Conservation (phyloP, 1,139 yeast genomes). For the Debaryomycetaceae sp. region DNA sequence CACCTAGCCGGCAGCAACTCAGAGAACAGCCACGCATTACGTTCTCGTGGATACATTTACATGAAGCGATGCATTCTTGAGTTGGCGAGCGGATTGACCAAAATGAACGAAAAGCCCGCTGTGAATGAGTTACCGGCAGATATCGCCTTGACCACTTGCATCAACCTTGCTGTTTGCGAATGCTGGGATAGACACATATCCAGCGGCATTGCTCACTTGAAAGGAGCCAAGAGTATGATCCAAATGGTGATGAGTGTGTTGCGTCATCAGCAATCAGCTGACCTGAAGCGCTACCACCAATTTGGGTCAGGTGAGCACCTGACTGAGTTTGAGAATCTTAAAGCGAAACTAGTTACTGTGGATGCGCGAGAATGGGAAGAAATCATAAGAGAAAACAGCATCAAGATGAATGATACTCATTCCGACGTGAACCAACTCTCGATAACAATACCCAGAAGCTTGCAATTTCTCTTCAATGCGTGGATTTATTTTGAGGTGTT, state of each 20-base stretch:
- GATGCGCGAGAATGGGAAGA: conserved; percentile 33
- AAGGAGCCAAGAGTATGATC: conserved; percentile 63
- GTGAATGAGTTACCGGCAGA: conserved; percentile 51
- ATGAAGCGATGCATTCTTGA: conserved; percentile 60
- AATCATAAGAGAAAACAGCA: conserved; percentile 18
- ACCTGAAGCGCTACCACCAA: conserved; percentile 1
- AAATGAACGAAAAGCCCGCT: conserved; percentile 13
- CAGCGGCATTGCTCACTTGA: conserved; percentile 63
- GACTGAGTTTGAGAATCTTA: not conserved
- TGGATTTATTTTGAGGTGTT: conserved; percentile 67
- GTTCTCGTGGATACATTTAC: conserved; percentile 50
- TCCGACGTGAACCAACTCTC: conserved; percentile 1
- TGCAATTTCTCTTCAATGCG: conserved; percentile 55
- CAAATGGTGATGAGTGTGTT: conserved; percentile 38
- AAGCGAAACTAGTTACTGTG: conserved; percentile 28
- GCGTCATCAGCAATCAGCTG: conserved; percentile 19
- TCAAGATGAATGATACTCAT: conserved; percentile 4
- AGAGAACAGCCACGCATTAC: conserved; percentile 33
- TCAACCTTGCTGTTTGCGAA: conserved; percentile 60
- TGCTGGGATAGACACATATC: conserved; percentile 66
- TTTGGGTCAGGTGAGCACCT: conserved; percentile 1
- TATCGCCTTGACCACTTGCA: conserved; percentile 60
- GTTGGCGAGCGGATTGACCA: conserved; percentile 52
- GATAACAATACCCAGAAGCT: conserved; percentile 33
- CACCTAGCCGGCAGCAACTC: conserved; percentile 49